phyloP scores from a whole-genome alignment of 768 basidiomycete genomes.

The Heimioporus sp. region DNA sequence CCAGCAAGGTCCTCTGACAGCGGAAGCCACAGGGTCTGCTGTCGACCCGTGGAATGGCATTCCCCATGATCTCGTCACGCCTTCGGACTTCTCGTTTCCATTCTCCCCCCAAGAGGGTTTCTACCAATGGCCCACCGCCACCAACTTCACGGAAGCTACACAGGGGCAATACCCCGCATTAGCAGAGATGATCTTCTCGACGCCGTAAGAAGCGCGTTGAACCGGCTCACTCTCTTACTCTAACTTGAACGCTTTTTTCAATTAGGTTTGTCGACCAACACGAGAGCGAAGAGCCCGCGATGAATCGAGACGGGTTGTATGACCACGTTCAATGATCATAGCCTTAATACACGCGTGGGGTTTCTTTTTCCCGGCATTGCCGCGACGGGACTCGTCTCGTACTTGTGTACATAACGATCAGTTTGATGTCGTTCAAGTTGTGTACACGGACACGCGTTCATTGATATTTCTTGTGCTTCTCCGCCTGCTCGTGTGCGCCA shows the following conservation, averaged over 20 bases:
- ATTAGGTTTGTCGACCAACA: conserved; percentile 6
- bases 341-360: not conserved
- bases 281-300: conserved; percentile 9
- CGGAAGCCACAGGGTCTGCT: not conserved
- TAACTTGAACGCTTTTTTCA: conserved; percentile 3
- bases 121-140: not conserved
- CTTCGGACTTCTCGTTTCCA: not conserved
- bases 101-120: not conserved
- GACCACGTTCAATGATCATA: conserved; percentile 10
- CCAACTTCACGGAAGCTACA: not conserved
- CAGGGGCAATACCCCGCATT: conserved; percentile 8
- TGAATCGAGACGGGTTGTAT: conserved; percentile 6
- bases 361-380: not conserved
- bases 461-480: conserved; percentile 11
- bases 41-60: conserved; percentile 5
- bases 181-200: not conserved
- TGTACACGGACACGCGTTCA: conserved; percentile 1
- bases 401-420: conserved; percentile 5
- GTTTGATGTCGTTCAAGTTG: not conserved
- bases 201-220: conserved; percentile 6
- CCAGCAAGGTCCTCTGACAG: conserved; percentile 5
- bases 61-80: conserved; percentile 1
- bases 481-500: conserved; percentile 22
- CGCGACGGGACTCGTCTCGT: not conserved
- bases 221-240: not conserved